Conservation (phyloP, 148 eudicot species). For the Drosera capensis region DNA sequence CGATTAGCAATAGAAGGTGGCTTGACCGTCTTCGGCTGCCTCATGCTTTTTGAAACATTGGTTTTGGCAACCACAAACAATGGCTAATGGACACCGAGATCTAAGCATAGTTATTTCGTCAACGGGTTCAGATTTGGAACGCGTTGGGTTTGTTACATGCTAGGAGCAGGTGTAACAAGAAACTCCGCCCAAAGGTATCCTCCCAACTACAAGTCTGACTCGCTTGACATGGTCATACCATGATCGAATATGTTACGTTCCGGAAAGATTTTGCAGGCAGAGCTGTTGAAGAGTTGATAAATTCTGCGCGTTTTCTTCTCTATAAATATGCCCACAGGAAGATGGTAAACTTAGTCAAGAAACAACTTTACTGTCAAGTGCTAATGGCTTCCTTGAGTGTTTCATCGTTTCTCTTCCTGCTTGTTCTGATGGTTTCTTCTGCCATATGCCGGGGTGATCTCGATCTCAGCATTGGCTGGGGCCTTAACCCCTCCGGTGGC, state of each 20-base stretch:
- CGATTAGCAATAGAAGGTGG: too few relatives aligned
- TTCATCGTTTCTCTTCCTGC: constrained; percentile 8
- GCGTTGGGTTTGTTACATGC: constrained; percentile 6
- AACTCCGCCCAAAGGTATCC: not conserved
- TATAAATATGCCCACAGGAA: constrained; percentile 3
- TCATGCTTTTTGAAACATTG: too few relatives aligned
- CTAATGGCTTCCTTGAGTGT: constrained; percentile 27
- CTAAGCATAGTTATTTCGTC: too few relatives aligned
- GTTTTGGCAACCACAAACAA: too few relatives aligned
- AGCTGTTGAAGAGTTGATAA: constrained; percentile 22
- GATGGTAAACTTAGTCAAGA: too few relatives aligned
- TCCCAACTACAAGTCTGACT: not conserved
- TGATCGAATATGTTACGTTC: not conserved
- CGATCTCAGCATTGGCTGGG: constrained; percentile 23
- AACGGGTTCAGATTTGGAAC: too few relatives aligned
- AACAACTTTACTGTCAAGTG: too few relatives aligned
- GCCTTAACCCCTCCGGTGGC: constrained; percentile 7
- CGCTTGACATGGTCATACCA: constrained; percentile 15
- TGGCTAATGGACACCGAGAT: too few relatives aligned
- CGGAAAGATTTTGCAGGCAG: constrained; percentile 27
- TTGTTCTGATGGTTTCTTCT: constrained; percentile 21
- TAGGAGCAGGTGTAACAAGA: constrained; percentile 45
- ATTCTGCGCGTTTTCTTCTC: not conserved
- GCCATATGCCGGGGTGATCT: constrained; percentile 28
- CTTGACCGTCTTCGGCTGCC: too few relatives aligned